Percentiles rank a stretch among this genome's conserved stretches.
Evolutionary conservation across 2,329 filamentous ascomycete genomes (phyloP).

Genomic region (Microsporum canis): DNA sequence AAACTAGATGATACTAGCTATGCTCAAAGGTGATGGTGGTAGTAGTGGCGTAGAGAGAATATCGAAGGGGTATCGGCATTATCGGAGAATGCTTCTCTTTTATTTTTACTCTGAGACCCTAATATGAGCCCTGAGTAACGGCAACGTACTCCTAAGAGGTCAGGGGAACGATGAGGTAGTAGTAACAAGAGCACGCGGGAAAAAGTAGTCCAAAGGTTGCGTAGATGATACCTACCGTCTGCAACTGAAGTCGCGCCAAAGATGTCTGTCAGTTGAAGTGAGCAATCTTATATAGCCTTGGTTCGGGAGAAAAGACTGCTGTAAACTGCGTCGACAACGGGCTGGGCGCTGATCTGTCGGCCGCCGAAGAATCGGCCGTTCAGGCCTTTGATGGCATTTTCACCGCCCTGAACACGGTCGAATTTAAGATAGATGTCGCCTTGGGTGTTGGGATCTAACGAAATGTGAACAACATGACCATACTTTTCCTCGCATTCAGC

Average conservation of each 20-base stretch:
- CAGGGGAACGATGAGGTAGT: background rate
- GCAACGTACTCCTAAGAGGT: background rate
- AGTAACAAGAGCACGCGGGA: background rate
- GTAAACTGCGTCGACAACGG: slow-evolving; percentile 97
- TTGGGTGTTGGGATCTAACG: slow-evolving; percentile 81
- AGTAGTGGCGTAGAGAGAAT: background rate
- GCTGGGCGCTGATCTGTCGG: slow-evolving; percentile 82
- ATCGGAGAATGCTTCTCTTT: background rate
- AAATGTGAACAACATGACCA: slow-evolving; percentile 94
- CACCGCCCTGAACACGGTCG: slow-evolving; percentile 84
- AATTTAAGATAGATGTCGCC: slow-evolving; percentile 99
- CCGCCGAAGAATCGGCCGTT: slow-evolving; percentile 95
- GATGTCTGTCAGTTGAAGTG: background rate
- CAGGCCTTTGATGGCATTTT: slow-evolving; percentile 94
- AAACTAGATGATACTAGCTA: background rate
- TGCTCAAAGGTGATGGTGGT: background rate
- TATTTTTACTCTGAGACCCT: background rate
- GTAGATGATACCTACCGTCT: slow-evolving; percentile 1
- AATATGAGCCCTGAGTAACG: background rate
- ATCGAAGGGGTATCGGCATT: background rate
- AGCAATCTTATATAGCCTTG: slow-evolving; percentile 57
- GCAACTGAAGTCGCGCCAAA: background rate
- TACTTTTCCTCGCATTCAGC: slow-evolving; percentile 90
- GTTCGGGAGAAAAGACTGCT: slow-evolving; percentile 87
- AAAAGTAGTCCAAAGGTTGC: background rate